Base-by-base conservation (phyloP, 2,329 filamentous ascomycete species). In the Didymella glomerata region DNA sequence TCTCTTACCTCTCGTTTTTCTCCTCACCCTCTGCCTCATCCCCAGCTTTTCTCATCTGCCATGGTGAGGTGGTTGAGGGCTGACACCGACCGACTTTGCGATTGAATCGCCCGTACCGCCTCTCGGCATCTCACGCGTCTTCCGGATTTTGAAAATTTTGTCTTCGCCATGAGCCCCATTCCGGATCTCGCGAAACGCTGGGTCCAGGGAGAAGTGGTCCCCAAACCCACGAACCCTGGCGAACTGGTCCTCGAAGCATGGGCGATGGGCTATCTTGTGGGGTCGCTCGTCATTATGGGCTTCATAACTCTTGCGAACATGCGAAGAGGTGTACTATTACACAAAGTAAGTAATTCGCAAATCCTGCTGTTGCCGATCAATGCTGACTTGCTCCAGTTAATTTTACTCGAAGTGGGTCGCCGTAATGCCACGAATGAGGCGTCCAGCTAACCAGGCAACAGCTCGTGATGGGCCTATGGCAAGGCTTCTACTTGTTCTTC, bases 401-500 rank as follows among this genome's bases (percentile, higher is more conserved):
- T 83, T 70, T 68, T 83, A n/a, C 68, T 82, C 45, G 80, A 82
- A 71, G 80, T 81, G 71, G 62, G 53, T 60, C 22, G 48, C 25
- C 34, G 38, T 16, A 4, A 16, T 59, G 28, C 61, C 20, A 24
- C 22, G 44, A 18, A 32, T 28, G 14, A 48, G 27, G 44, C 24
- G 34, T 40, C 44, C 36, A 42, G 30, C 62, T 69, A 53, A 73
- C 42, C 20, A 14, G 22, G 30, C 16, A 36, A 47, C 18, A 85
- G 84, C 77, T 87, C 16, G 63, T 87, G n/a, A 76, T 86, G 5
- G 85, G 83, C 4, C 79, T 85, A 59, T 81, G 82, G 49, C 84
- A 87, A 67, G 85, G 85, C 8, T 85, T 85, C 58, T 87, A 86
- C 70, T 82, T 86, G 34, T 88, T 88, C 74, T 81, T 83, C 53